phyloP scores from a whole-genome alignment of 306 rosid species.

The Ormosia emarginata region DNA sequence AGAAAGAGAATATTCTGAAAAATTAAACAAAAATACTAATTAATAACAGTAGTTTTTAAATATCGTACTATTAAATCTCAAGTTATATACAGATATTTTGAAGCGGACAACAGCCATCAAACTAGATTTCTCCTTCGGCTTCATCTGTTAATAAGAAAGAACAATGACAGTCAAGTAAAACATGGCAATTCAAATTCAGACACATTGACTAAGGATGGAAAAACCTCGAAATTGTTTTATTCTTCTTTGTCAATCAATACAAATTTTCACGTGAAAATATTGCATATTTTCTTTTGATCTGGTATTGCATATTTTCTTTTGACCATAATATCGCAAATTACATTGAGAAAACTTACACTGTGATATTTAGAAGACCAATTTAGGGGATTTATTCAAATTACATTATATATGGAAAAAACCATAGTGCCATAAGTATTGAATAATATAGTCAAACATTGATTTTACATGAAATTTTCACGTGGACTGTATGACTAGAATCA shows the following conservation, averaged over 20 bases:
- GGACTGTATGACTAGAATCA: background rate
- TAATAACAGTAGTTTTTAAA: too few species aligned
- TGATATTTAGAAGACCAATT: too few species aligned
- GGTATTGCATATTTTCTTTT: too few species aligned
- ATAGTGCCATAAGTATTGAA: background rate
- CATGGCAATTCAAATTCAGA: background rate
- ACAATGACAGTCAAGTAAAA: background rate
- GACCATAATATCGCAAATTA: too few species aligned
- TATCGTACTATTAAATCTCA: too few species aligned
- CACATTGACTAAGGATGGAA: background rate
- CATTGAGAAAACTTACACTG: too few species aligned
- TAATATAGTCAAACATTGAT: background rate
- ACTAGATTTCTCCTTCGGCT: background rate
- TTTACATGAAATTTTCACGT: background rate
- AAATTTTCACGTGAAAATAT: background rate
- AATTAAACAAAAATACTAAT: too few species aligned
- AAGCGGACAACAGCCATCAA: background rate
- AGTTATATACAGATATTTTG: too few species aligned
- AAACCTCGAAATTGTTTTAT: background rate
- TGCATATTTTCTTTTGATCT: background rate
- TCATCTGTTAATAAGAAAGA: background rate
- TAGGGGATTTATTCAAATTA: background rate
- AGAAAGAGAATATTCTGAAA: too few species aligned
- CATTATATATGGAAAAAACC: background rate
- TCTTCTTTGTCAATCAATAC: background rate